Evolutionary conservation across 169 alveolate genomes (phyloP).

Genomic region (Plasmodium yoelii): DNA sequence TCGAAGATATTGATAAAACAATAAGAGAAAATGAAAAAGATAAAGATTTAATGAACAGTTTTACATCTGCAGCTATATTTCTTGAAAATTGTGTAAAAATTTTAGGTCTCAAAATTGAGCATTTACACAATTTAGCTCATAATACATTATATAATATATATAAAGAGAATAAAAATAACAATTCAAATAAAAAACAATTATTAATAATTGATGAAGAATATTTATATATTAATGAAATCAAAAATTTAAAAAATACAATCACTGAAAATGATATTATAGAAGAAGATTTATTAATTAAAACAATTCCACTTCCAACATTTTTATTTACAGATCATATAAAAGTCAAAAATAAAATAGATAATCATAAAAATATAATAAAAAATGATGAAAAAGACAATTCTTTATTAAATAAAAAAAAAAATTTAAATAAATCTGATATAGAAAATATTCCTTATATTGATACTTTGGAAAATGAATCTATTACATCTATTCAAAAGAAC

Average conservation of each 20-base stretch:
- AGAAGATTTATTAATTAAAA: constrained; percentile 48
- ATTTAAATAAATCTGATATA: background rate
- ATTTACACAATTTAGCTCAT: constrained; percentile 70
- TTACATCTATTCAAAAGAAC: background rate
- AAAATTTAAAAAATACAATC: constrained; percentile 18
- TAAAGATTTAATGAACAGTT: constrained; percentile 33
- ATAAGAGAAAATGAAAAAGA: constrained; percentile 25
- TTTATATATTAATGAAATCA: constrained; percentile 52
- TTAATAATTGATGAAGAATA: constrained; percentile 48
- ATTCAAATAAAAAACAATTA: constrained; percentile 19
- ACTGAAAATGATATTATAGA: constrained; percentile 29
- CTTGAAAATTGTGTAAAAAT: constrained; percentile 74
- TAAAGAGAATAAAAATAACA: constrained; percentile 34
- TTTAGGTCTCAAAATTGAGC: constrained; percentile 63
- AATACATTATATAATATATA: constrained; percentile 59
- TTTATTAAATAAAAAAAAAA: background rate
- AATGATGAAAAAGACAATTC: background rate
- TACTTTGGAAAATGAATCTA: background rate
- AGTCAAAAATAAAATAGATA: constrained; percentile 7
- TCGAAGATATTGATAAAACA: constrained; percentile 42
- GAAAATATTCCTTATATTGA: background rate
- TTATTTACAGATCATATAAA: constrained; percentile 50
- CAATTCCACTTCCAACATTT: constrained; percentile 67
- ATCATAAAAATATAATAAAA: background rate
- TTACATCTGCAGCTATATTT: constrained; percentile 70